Evolutionary conservation across 1,284 basidiomycete genomes (phyloP).

Genomic region (Neonothopanus nambi): DNA sequence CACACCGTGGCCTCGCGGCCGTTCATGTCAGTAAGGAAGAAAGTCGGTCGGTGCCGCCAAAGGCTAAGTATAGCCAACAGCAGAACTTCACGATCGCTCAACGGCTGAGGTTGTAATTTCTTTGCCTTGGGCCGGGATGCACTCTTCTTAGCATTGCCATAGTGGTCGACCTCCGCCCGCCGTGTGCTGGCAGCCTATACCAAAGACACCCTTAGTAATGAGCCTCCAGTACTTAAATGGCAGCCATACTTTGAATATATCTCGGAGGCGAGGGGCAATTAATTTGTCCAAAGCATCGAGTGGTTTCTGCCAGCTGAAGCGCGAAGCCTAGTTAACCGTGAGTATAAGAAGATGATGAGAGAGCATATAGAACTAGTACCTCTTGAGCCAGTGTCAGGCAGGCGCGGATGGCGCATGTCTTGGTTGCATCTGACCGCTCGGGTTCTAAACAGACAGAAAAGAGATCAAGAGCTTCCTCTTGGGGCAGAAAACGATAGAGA

Average conservation of each 20-base stretch:
- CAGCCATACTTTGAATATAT: slow-evolving; percentile 52
- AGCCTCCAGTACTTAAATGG: slow-evolving; percentile 10
- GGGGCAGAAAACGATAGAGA: slow-evolving; percentile 69
- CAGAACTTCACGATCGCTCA: slow-evolving; percentile 66
- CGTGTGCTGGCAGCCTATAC: slow-evolving; percentile 46
- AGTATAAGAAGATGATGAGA: slow-evolving; percentile 3
- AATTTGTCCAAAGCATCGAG: slow-evolving; percentile 46
- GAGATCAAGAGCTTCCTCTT: slow-evolving; percentile 58
- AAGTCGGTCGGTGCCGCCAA: slow-evolving; percentile 59
- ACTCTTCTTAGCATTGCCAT: slow-evolving; percentile 55
- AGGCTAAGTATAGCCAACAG: slow-evolving; percentile 64
- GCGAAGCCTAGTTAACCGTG: slow-evolving; percentile 44
- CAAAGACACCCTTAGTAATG: slow-evolving; percentile 20
- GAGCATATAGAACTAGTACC: slow-evolving; percentile 31
- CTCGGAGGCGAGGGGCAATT: slow-evolving; percentile 50
- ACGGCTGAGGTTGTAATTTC: slow-evolving; percentile 47
- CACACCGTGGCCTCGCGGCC: slow-evolving; percentile 42
- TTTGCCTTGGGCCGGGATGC: slow-evolving; percentile 60
- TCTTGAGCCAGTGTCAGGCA: slow-evolving; percentile 52
- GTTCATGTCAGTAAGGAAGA: slow-evolving; percentile 43
- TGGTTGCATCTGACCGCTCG: slow-evolving; percentile 77
- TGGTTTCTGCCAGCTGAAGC: slow-evolving; percentile 59
- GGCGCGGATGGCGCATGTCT: slow-evolving; percentile 76
- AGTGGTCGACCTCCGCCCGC: slow-evolving; percentile 57
- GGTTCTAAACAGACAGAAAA: slow-evolving; percentile 70